Conservation (phyloP, 805 yeast genomes). For the Ogataea parapolymorpha region DNA sequence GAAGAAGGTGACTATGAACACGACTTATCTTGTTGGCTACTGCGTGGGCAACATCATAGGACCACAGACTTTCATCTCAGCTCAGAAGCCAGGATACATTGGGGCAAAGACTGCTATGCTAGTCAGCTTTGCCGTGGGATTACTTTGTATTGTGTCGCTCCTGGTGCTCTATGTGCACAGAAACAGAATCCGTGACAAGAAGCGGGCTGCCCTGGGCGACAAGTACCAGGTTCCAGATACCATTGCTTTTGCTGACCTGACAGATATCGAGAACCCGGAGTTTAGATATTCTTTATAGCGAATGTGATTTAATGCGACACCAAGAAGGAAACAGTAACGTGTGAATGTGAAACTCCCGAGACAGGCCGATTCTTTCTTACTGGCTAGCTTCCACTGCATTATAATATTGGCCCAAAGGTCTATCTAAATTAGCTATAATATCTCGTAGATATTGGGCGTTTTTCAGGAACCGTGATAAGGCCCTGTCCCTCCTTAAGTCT, state of each 20-base stretch:
- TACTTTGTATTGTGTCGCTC: neutral
- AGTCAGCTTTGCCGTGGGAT: conserved; percentile 12
- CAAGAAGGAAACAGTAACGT: too few species aligned
- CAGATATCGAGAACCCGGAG: conserved; percentile 15
- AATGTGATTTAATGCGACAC: too few species aligned
- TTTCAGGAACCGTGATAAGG: conserved; percentile 39
- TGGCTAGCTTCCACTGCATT: too few species aligned
- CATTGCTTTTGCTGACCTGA: conserved; percentile 16
- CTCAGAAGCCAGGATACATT: conserved; percentile 46
- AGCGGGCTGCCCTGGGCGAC: conserved; percentile 10
- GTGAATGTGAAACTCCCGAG: too few species aligned
- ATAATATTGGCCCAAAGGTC: too few species aligned
- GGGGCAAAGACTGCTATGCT: conserved; percentile 19
- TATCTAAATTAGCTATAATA: conserved; percentile 4
- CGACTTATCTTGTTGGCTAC: conserved; percentile 52
- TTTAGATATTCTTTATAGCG: too few species aligned
- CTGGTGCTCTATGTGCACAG: conserved; percentile 6
- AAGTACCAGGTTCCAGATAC: conserved; percentile 9
- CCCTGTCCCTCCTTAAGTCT: conserved; percentile 58
- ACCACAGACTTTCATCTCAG: conserved; percentile 55
- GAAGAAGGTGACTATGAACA: conserved; percentile 50
- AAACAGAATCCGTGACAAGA: conserved; percentile 1
- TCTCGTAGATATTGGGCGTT: conserved; percentile 33
- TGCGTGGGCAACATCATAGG: conserved; percentile 56
- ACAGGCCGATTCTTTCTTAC: too few species aligned